Conservation (phyloP, 371 early-diverging fungal species). For the Mortierella sp. region DNA sequence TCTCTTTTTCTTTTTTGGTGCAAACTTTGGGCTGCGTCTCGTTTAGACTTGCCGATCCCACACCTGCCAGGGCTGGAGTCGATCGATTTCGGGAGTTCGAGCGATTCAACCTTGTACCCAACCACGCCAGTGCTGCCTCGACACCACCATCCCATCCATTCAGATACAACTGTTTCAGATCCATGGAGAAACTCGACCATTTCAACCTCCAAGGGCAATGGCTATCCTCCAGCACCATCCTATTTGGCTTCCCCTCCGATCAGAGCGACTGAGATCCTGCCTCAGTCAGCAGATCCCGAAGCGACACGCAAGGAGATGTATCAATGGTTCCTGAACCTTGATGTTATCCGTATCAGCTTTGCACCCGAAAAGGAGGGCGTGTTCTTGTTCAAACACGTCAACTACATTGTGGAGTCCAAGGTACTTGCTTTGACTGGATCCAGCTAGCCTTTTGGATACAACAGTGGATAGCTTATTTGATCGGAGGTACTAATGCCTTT, state of each 20-base stretch:
- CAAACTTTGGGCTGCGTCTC: conserved; percentile 1
- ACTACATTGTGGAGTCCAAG: conserved; percentile 82
- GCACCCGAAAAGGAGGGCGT: conserved; percentile 87
- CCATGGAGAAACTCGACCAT: conserved; percentile 42
- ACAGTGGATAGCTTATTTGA: not conserved
- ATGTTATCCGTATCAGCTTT: conserved; percentile 70
- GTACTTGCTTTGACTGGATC: conserved; percentile 29
- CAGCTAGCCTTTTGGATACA: no score
- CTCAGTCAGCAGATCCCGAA: conserved; percentile 22
- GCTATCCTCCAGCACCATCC: conserved; percentile 54
- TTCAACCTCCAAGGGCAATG: conserved; percentile 14
- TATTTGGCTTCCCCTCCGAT: conserved; percentile 44
- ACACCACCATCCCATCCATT: conserved; percentile 31
- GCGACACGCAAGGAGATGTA: conserved; percentile 48
- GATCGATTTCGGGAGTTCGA: conserved; percentile 45
- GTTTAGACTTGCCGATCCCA: conserved; percentile 55
- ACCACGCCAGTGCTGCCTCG: conserved; percentile 28
- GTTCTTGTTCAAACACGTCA: conserved; percentile 85
- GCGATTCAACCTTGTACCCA: conserved; percentile 27
- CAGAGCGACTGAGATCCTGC: conserved; percentile 12
- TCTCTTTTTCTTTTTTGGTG: conserved; percentile 6
- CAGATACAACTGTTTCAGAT: conserved; percentile 26
- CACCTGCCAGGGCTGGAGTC: conserved; percentile 48
- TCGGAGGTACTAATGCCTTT: not conserved
- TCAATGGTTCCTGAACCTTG: conserved; percentile 64